Evolutionary conservation across 225 moss, liverwort and hornwort genomes (phyloP).

Genomic region (Climacium dendroides): DNA sequence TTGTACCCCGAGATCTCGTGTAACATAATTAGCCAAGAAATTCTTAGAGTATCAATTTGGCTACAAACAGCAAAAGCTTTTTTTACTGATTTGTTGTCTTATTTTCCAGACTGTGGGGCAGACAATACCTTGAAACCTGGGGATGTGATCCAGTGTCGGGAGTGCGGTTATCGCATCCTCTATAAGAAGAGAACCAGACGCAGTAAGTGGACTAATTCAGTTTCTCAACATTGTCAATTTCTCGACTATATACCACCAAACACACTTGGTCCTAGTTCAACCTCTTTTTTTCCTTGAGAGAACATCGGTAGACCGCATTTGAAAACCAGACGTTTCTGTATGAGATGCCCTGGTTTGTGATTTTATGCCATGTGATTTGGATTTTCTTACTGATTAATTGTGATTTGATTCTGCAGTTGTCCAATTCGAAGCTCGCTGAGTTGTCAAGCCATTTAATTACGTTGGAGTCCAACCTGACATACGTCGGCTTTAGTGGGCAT

Average conservation of each 20-base stretch:
- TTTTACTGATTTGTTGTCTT: background rate
- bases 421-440: slow-evolving; percentile 25
- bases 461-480: background rate
- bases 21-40: background rate
- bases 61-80: background rate
- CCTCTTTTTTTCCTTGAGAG: background rate
- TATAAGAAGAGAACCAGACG: slow-evolving; percentile 73
- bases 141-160: slow-evolving; percentile 84
- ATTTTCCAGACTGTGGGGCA: slow-evolving; percentile 48
- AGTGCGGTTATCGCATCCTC: slow-evolving; percentile 71
- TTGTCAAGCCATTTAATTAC: background rate
- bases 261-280: background rate
- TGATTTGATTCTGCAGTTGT: slow-evolving; percentile 7
- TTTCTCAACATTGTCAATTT: background rate
- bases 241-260: background rate
- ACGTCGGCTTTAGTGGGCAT: background rate
- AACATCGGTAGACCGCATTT: background rate
- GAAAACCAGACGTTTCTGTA: background rate
- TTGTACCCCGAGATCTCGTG: background rate
- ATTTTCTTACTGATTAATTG: background rate
- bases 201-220: slow-evolving; percentile 6
- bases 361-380: background rate
- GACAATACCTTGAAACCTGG: slow-evolving; percentile 75
- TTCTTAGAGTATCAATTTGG: background rate
- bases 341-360: background rate